Base-by-base conservation (phyloP, 1,139 yeast species). In the Citeromyces hawaiiensis region DNA sequence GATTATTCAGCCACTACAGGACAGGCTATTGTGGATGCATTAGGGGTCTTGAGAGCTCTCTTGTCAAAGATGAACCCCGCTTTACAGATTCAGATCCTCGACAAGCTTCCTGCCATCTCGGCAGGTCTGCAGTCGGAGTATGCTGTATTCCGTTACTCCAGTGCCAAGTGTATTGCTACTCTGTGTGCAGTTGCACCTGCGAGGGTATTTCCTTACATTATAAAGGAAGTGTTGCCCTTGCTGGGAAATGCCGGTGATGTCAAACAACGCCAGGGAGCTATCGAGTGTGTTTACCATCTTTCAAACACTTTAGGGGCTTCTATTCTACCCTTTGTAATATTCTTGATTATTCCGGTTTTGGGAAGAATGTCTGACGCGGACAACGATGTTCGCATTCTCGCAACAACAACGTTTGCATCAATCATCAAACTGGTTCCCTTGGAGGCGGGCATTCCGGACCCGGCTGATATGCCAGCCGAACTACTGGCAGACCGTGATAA, bases 361-460 rank as follows among this genome's bases (percentile, higher is more conserved):
- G 99, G 98, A 39, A 73, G 98, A 56, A 93, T 93, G 98, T 87
- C 96, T 66, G 99, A 93, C 60, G 70, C 95, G 2, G 87, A 88
- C 53, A 73, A 72, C 42, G 96, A 87, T 55, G 80, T 88, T n/a
- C 75, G 99, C 51, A 70, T 83, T 16, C 62, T 93, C 41, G 94
- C 98, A 0, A 88, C 98, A 0, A 86, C 96, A 0, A 86, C 98
- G 0, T 93, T 93, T 70, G 99, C 99, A 0, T 80, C 94, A 0
- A 86, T 93, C 45, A 91, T 93, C 50, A 93, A 91, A 55, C 66
- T 93, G 45, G 97, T 91, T 17, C 99, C 99, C 4, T 69, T 93
- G 45, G 99, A 93, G 61, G 94, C 95, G 6, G 98, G 98, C 53
- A 88, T 93, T 37, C 91, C 95, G 1, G 96, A 91, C 58, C 98